Conservation (phyloP, 2,329 filamentous ascomycete species). For the Saccharata proteae region DNA sequence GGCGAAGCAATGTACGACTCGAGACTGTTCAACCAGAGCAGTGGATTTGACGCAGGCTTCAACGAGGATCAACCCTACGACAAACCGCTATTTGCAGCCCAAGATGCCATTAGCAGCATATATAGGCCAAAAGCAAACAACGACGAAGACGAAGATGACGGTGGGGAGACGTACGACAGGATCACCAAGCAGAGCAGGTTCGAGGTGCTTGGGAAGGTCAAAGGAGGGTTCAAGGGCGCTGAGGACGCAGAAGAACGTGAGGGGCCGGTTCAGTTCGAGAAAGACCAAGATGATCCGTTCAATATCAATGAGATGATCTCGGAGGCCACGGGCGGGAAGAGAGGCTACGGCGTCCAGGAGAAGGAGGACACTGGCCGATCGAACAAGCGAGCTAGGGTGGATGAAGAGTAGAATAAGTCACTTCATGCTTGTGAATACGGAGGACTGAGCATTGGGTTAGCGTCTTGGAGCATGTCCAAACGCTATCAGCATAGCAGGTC, state of each 20-base stretch:
- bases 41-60: conserved; percentile 81
- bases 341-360: conserved; percentile 58
- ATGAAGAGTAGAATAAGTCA: conserved; percentile 45
- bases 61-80: conserved; percentile 98
- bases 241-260: conserved; percentile 73
- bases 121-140: conserved; percentile 68
- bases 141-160: conserved; percentile 64
- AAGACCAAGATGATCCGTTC: conserved; percentile 76
- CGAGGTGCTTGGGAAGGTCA: conserved; percentile 72
- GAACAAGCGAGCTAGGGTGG: conserved; percentile 64
- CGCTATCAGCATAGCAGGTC: too few relatives aligned
- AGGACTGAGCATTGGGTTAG: too few relatives aligned
- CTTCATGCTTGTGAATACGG: too few relatives aligned
- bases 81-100: conserved; percentile 90
- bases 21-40: conserved; percentile 84
- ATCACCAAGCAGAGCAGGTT: conserved; percentile 81
- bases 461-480: too few relatives aligned
- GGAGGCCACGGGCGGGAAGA: conserved; percentile 54
- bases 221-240: conserved; percentile 79
- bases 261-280: conserved; percentile 93
- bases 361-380: conserved; percentile 35
- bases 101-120: conserved; percentile 88
- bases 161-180: conserved; percentile 69
- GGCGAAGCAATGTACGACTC: conserved; percentile 97
- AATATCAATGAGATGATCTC: conserved; percentile 89